Conservation (phyloP, 2,329 filamentous ascomycete genomes). For the Aulographum hederae region DNA sequence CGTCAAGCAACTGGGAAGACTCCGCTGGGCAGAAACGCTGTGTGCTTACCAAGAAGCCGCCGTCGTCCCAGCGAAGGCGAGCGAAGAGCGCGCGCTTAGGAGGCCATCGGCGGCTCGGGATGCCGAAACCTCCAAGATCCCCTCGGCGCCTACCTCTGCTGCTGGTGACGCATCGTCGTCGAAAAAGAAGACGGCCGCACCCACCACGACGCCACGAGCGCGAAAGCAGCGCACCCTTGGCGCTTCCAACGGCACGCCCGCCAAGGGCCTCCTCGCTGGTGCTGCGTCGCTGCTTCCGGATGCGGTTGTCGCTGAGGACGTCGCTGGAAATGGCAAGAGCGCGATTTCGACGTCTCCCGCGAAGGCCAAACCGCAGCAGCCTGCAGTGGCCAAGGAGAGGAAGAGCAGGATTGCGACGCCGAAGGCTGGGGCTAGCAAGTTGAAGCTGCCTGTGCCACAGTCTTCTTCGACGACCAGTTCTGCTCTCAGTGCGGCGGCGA, state of each 20-base stretch:
- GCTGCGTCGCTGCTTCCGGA: constrained; percentile 4
- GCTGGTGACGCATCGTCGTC: not conserved
- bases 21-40: not conserved
- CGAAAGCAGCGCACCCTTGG: constrained; percentile 15
- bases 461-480: too few species aligned
- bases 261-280: constrained; percentile 11
- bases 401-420: constrained; percentile 5
- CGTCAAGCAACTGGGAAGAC: not conserved
- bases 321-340: not conserved
- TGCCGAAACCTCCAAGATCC: not conserved
- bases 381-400: constrained; percentile 2
- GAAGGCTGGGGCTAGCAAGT: too few species aligned
- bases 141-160: not conserved
- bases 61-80: not conserved
- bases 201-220: constrained; percentile 12
- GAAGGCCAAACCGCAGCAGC: too few species aligned
- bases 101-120: not conserved
- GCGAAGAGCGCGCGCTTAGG: not conserved
- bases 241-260: constrained; percentile 18
- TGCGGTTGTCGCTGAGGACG: constrained; percentile 3
- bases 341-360: not conserved
- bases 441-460: constrained; percentile 5
- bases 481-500: too few species aligned
- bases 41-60: not conserved
- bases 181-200: constrained; percentile 10